Evolutionary conservation across 345 rosid species (phyloP).

Genomic region (Reutealis trisperma): DNA sequence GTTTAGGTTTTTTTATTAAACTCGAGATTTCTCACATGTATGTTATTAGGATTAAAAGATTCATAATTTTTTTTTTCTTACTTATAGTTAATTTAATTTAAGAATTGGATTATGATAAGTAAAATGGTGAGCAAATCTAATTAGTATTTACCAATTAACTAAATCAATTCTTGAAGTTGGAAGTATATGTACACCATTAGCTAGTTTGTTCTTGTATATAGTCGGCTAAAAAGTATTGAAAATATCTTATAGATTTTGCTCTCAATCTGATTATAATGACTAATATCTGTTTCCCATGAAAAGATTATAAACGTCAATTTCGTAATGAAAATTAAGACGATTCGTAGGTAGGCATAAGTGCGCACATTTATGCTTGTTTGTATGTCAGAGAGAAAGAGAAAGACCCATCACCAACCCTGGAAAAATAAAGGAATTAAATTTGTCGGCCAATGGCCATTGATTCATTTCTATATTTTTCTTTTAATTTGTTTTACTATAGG

Average conservation of each 20-base stretch:
- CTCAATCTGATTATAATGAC: background rate
- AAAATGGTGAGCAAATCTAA: too few species aligned
- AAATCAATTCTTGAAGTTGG: too few species aligned
- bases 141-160: too few species aligned
- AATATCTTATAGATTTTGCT: background rate
- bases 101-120: too few species aligned
- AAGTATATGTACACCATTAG: too few species aligned
- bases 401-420: constrained; percentile 18
- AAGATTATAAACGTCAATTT: background rate
- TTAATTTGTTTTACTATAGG: background rate
- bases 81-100: too few species aligned
- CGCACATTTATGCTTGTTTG: background rate
- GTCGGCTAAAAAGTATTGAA: background rate
- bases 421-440: background rate
- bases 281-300: too few species aligned
- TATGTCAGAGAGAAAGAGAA: background rate
- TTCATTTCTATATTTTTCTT: background rate
- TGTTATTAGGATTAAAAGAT: too few species aligned
- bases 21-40: too few species aligned
- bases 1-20: too few species aligned
- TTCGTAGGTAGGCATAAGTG: too few species aligned
- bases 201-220: background rate
- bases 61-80: too few species aligned
- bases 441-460: constrained; percentile 16
- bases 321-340: background rate